These are phyloP conservation scores for Xylaria sp. DNA, from an alignment of 2,329 filamentous ascomycete species.

Conservation along the genomic window DNA sequence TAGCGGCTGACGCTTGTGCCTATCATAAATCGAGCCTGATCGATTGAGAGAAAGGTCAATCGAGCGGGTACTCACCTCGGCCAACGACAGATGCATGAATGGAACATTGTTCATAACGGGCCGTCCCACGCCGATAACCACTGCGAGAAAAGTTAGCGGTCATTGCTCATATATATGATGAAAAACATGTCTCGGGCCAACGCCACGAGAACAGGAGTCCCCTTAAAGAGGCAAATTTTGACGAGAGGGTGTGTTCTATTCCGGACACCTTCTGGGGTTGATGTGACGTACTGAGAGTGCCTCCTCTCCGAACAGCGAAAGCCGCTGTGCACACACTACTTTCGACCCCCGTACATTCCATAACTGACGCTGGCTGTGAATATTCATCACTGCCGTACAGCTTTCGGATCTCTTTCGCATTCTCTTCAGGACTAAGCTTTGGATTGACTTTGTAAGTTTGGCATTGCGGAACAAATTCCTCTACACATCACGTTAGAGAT, in stretches of 20 bases:
- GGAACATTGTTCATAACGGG: constrained; percentile 72
- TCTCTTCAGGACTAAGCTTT: constrained; percentile 58
- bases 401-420: constrained; percentile 63
- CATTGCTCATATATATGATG: constrained; percentile 1
- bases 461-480: constrained; percentile 64
- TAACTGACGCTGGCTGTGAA: constrained; percentile 65
- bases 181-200: constrained; percentile 34
- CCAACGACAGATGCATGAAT: constrained; percentile 73
- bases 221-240: constrained; percentile 20
- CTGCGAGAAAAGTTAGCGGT: constrained; percentile 26
- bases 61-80: constrained; percentile 59
- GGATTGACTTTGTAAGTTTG: constrained; percentile 65
- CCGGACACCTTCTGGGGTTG: neutral
- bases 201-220: neutral
- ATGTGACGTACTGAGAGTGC: constrained; percentile 58
- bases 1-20: constrained; percentile 20
- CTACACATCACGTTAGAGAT: constrained; percentile 25
- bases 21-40: constrained; percentile 9
- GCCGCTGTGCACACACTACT: constrained; percentile 69
- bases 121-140: constrained; percentile 73
- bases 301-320: constrained; percentile 67
- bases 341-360: constrained; percentile 75
- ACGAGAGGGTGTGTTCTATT: constrained; percentile 15
- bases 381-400: constrained; percentile 66
- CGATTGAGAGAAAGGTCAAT: neutral